phyloP scores from a whole-genome alignment of 306 rosid species.

The Lathyrus oleraceus region DNA sequence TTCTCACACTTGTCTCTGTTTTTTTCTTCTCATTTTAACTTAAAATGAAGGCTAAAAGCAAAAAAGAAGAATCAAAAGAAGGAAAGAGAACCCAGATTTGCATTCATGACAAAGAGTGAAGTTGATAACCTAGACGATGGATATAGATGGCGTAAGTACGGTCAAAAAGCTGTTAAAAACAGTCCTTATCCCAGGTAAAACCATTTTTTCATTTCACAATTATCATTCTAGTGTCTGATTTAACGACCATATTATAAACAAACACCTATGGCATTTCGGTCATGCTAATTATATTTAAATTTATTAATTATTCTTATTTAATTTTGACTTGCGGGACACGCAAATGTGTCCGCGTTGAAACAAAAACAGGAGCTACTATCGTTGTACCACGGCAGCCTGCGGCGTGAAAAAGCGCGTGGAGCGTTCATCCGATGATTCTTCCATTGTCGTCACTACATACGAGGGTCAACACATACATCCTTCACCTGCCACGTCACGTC shows the following conservation, averaged over 20 bases:
- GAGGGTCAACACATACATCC: slow-evolving; percentile 79
- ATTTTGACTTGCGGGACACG: slow-evolving; percentile 33
- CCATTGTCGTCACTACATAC: slow-evolving; percentile 66
- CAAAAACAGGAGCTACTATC: slow-evolving; percentile 67
- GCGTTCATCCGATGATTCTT: slow-evolving; percentile 61
- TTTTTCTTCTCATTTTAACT: not conserved
- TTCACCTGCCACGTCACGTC: slow-evolving; percentile 46
- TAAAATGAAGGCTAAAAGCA: not conserved
- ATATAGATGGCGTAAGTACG: slow-evolving; percentile 77
- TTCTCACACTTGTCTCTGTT: slow-evolving; percentile 18
- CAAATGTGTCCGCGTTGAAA: not conserved
- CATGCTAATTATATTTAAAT: not conserved
- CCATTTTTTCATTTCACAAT: not conserved
- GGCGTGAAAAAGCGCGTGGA: slow-evolving; percentile 78
- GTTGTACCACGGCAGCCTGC: slow-evolving; percentile 62
- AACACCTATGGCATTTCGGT: not conserved
- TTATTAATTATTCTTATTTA: not conserved
- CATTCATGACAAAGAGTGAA: slow-evolving; percentile 77
- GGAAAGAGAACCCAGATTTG: slow-evolving; percentile 54
- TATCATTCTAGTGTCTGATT: no score
- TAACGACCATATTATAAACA: no score
- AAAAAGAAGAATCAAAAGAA: slow-evolving; percentile 65
- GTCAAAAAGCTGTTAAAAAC: slow-evolving; percentile 75
- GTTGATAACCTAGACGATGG: slow-evolving; percentile 80
- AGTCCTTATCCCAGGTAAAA: slow-evolving; percentile 73